These are phyloP conservation scores for Oryza brachyantha DNA, from an alignment of 176 grass and related monocot species.

Conservation along the genomic window DNA sequence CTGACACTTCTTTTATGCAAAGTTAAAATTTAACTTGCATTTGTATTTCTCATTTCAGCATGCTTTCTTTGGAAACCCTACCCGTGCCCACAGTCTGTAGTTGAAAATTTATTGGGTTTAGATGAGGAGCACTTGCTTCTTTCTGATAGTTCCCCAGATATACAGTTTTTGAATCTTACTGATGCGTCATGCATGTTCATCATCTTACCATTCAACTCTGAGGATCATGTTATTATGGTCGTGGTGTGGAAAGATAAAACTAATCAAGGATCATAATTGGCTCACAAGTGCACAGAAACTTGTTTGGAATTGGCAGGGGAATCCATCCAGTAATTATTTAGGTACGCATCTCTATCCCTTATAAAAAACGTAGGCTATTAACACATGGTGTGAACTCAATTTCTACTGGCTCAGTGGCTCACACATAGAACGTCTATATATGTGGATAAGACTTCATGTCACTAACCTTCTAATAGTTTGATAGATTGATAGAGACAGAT, in stretches of 20 bases:
- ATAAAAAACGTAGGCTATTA: not conserved
- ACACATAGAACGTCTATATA: not conserved
- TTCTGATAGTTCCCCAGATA: not conserved
- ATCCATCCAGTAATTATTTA: not conserved
- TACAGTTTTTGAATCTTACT: not conserved
- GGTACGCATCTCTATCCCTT: not conserved
- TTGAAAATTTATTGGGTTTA: not conserved
- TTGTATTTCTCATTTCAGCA: not conserved
- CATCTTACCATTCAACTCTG: not conserved
- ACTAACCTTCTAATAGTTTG: not conserved
- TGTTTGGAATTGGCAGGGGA: not conserved
- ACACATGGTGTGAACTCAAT: not conserved
- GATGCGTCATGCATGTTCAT: not conserved
- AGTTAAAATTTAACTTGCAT: conserved; percentile 1
- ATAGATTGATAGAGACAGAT: not conserved
- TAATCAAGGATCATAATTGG: not conserved
- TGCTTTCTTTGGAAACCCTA: not conserved
- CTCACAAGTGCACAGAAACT: not conserved
- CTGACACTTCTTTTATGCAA: not conserved
- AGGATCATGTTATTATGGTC: not conserved
- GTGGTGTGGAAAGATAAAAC: not conserved
- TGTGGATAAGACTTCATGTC: not conserved
- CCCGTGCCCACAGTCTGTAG: not conserved
- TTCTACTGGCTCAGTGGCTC: not conserved
- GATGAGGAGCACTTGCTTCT: not conserved